Evolutionary conservation across 1,139 yeast genomes (phyloP), one percentile per base, ranked within the genome.

Genomic region (Protomyces inundatus): DNA sequence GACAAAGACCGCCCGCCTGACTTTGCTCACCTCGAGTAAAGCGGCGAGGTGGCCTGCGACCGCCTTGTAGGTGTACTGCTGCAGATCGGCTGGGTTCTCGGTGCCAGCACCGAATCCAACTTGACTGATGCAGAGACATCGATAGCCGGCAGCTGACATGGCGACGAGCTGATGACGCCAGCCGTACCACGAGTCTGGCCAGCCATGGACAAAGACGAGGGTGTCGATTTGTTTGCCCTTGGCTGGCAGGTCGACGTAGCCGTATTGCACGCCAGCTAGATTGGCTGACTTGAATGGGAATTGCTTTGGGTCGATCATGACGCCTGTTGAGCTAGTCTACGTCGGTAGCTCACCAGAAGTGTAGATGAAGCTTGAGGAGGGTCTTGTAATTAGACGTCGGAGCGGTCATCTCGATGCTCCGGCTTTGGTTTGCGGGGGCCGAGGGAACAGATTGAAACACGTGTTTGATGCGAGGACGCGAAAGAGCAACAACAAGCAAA

Each of bases 161-260:
- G 53, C 53, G 3, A 55, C 56, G 16, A 58, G 51, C 45, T 58
- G 62, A 23, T 52, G 36, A 7, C 62, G 55, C 62, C 62, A 58
- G 16, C 62, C 62, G 56, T 52, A 58, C 62, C 62, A 58, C 7
- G 62, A 58, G 46, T 58, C 62, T 6, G 62, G 62, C 62, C 62
- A 58, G 9, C 62, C 62, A 30, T 58, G 62, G 6, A 58, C 62
- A 34, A 58, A 35, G 7, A 58, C 62, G 45, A 40, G 6, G n/a
- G 62, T 58, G 32, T 40, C 50, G 46, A 51, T 58, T 9, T 16
- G 45, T 34, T 58, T 58, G 51, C 62, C 62, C 23, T 16, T 14
- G 7, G 55, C 56, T 3, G 62, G 56, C 3, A 51, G 56, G 36
- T 58, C 62, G 42, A 58, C 53, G 52, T 58, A 58, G 42, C 53